Conservation (phyloP, 768 basidiomycete species). For the Pulveroboletus sp. region DNA sequence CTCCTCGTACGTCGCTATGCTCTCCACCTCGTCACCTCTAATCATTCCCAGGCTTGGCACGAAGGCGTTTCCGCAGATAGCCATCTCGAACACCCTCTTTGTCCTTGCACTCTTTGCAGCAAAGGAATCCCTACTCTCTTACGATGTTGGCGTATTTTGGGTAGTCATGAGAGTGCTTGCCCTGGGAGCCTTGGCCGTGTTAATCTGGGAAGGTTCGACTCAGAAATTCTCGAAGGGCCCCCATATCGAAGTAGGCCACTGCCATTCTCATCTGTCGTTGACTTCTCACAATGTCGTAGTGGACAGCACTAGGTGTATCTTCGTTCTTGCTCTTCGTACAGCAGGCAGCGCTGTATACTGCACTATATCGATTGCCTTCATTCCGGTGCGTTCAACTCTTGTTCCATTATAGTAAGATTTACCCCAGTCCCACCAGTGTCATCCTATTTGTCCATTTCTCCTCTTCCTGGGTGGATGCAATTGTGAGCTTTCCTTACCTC, state of each 20-base stretch:
- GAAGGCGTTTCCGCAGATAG: slow-evolving; percentile 49
- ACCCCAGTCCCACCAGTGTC: slow-evolving; percentile 43
- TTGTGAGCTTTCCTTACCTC: slow-evolving; percentile 48
- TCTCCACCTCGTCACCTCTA: background rate
- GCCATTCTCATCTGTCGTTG: slow-evolving; percentile 2
- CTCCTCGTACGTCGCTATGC: slow-evolving; percentile 43
- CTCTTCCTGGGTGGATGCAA: slow-evolving; percentile 56
- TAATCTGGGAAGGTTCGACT: slow-evolving; percentile 57
- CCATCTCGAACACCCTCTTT: slow-evolving; percentile 60
- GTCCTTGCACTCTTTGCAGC: slow-evolving; percentile 58
- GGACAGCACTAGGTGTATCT: slow-evolving; percentile 65
- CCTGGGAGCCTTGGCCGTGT: slow-evolving; percentile 61
- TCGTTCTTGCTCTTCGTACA: slow-evolving; percentile 67
- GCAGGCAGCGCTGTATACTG: slow-evolving; percentile 62
- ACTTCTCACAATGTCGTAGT: slow-evolving; percentile 39
- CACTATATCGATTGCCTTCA: slow-evolving; percentile 63
- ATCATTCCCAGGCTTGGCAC: slow-evolving; percentile 45
- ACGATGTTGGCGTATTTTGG: slow-evolving; percentile 73
- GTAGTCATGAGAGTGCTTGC: slow-evolving; percentile 69
- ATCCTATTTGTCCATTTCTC: slow-evolving; percentile 69
- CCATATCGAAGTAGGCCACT: slow-evolving; percentile 54
- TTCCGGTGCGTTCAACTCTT: slow-evolving; percentile 48
- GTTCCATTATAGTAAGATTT: background rate
- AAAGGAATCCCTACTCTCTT: slow-evolving; percentile 63
- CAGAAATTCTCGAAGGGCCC: slow-evolving; percentile 52